Percentiles rank a stretch among this genome's conserved stretches.
Evolutionary conservation across 2,329 filamentous ascomycete genomes (phyloP).

Genomic region (Botrytis galanthina): DNA sequence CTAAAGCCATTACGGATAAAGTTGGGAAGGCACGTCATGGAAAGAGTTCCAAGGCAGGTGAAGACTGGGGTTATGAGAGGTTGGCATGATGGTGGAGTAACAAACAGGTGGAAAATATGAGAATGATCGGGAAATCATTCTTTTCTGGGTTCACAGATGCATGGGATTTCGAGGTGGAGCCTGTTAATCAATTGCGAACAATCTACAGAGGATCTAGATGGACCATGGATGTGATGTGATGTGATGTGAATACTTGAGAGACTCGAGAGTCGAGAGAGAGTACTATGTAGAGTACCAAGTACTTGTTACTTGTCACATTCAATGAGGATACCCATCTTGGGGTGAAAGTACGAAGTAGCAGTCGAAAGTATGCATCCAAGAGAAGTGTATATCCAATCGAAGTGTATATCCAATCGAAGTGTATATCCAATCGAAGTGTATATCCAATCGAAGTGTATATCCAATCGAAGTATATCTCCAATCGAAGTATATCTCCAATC

Average conservation of each 20-base stretch:
- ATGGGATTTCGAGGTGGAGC: background rate
- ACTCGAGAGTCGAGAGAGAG: too few relatives aligned
- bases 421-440: background rate
- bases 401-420: too few relatives aligned
- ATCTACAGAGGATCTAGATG: background rate
- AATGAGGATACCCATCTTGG: background rate
- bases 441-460: too few relatives aligned
- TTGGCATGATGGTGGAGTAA: background rate
- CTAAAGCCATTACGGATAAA: conserved; percentile 17
- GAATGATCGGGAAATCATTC: background rate
- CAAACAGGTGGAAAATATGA: background rate
- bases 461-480: too few relatives aligned
- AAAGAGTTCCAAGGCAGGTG: conserved; percentile 10
- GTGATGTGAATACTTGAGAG: background rate
- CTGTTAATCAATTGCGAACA: background rate
- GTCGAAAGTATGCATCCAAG: background rate
- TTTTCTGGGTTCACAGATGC: background rate
- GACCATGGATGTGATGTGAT: background rate
- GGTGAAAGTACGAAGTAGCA: background rate
- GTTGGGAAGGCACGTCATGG: conserved; percentile 18
- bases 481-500: background rate
- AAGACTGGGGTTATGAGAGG: background rate
- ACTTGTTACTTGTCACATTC: background rate
- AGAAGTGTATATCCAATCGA: too few relatives aligned
- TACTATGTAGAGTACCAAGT: background rate